phyloP scores from a whole-genome alignment of 192 early-diverging fungal species.

The Coemansia sp. region DNA sequence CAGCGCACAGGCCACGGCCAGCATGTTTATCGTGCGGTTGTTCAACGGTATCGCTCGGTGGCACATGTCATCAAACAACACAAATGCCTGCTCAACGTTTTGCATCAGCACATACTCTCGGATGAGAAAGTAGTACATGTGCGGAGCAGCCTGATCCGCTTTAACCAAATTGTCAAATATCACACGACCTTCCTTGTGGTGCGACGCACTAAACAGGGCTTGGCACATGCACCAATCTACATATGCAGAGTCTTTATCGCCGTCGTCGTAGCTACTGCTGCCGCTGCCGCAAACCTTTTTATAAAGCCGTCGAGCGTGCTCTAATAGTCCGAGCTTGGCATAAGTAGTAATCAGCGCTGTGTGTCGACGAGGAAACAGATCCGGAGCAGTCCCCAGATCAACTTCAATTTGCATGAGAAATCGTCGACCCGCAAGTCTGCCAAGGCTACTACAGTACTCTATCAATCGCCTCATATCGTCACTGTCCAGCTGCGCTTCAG shows the following conservation, averaged over 20 bases:
- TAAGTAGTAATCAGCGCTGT: slow-evolving; percentile 17
- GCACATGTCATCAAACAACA: slow-evolving; percentile 27
- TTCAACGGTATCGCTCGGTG: not conserved
- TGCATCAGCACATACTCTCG: slow-evolving; percentile 24
- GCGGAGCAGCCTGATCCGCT: not conserved
- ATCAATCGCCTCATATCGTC: slow-evolving; percentile 10
- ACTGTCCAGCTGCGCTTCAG: not conserved
- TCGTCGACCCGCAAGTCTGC: slow-evolving; percentile 15
- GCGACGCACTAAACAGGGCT: slow-evolving; percentile 19
- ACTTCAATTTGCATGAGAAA: slow-evolving; percentile 35
- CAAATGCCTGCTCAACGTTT: slow-evolving; percentile 25
- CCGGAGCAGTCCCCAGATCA: slow-evolving; percentile 14
- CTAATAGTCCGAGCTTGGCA: slow-evolving; percentile 31
- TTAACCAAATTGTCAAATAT: slow-evolving; percentile 30
- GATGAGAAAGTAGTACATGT: slow-evolving; percentile 24
- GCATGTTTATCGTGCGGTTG: not conserved
- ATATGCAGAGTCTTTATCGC: not conserved
- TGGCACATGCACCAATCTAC: slow-evolving; percentile 35
- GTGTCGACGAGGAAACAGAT: slow-evolving; percentile 7
- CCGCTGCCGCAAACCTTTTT: not conserved
- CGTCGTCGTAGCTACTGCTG: not conserved
- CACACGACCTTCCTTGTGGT: slow-evolving; percentile 34
- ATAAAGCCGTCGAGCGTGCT: slow-evolving; percentile 31
- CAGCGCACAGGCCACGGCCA: slow-evolving; percentile 24
- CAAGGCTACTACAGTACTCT: slow-evolving; percentile 17